Base-by-base conservation (phyloP, 192 early-diverging fungal genomes). In the Coemansia guatemalensis region DNA sequence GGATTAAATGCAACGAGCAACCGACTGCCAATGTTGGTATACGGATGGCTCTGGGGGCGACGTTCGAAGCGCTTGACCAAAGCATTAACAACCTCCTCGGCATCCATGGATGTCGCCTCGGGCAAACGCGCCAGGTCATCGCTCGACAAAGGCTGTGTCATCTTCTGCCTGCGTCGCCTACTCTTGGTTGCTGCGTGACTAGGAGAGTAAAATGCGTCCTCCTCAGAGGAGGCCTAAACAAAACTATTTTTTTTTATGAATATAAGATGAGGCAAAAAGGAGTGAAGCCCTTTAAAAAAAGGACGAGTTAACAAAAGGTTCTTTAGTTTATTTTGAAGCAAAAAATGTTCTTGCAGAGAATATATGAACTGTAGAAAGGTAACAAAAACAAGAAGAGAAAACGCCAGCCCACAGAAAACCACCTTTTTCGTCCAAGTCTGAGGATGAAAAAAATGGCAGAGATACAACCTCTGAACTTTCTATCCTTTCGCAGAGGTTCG, bases 1-100 rank as follows among this genome's bases (percentile, higher is more conserved):
- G 91, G 89, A 17, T 89, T 88, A 17, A 95, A 69, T 6, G 90
- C 85, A 12, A 95, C 72, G 1, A 97, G 76, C 21, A 83, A 75
- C 1, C 90, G 85, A 9, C 79, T 71, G 11, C 88, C 89, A 64
- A 92, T 84, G 50, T 81, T 74, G 51, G 93, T 93, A 58, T 88
- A 95, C 39, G 80, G 52, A n/a, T 82, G 75, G 8, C 80, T 68
- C 44, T 77, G 69, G 11, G 78, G 78, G 24, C 74, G 74, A 20
- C 67, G 69, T 60, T 75, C 73, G 23, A 75, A 81, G 22, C 78
- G 69, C 62, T 81, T 75, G 24, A 75, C 78, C 25, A 81, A 56
- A 12, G 29, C 67, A 22, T 75, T 75, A 44, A 73, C 78, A 41
- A 81, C 71, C 4, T 76, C 74, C 53, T 76, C 73, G 11, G 60